Evolutionary conservation across 495 filamentous ascomycete genomes (phyloP), one percentile per base, ranked within the genome.

Genomic region (Pseudevernia furfuracea): DNA sequence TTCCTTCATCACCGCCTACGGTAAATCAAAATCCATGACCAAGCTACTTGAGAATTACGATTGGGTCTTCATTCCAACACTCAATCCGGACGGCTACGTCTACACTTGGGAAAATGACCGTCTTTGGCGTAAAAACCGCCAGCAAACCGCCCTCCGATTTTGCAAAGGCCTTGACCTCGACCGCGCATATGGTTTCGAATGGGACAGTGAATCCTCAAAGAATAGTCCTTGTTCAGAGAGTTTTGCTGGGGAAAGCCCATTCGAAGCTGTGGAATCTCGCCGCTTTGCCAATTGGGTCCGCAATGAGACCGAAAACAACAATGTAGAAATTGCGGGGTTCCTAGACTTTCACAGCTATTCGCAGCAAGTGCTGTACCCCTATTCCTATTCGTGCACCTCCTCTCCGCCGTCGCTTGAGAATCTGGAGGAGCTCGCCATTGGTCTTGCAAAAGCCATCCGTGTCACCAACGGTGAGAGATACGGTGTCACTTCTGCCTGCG

Each of bases 261-360:
- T 97, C 74, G 87, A 96, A 67, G 91, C 86, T 3, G 74, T 89
- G 3, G 94, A 98, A 76, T 84, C 93, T 3, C 81, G 80, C 34
- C 76, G 79, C 28, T 76, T 98, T 30, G 89, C 91, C 12, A 80
- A 89, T 41, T 98, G 94, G 93, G 89, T 89, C 0, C 83, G 81
- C 67, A 96, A 96, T 69, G 84, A 96, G 72, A 92, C 89, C 0
- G 79, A 85, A 19, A 78, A 82, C 65, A 85, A 89, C 71, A 83
- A 84, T 41, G 82, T 84, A 17, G 80, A 87, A 37, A 88, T 98
- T 65, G 83, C 90, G 19, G 91, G 85, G 4, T 89, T 96, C 63
- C 76, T 98, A 25, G 94, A 98, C 74, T 79, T 98, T 37, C 94
- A 98, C 71, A 94, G 90, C 34, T 98, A 98, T 76, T 93, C 91